These are phyloP conservation scores for Naganishia vaughanmartiniae DNA, from an alignment of 768 basidiomycete genomes.

Conservation along the genomic window DNA sequence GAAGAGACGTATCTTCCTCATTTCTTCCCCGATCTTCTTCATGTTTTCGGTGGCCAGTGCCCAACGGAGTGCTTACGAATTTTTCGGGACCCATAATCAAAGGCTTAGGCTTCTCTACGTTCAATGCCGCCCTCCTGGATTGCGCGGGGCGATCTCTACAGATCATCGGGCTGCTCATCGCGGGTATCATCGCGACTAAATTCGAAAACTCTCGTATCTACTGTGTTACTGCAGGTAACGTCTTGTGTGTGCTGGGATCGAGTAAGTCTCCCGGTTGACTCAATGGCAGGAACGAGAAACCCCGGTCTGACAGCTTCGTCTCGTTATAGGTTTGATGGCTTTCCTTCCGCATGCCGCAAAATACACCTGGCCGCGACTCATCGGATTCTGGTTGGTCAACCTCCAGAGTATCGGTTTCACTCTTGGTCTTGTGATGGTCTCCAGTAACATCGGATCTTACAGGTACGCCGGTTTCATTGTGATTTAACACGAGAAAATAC, in stretches of 20 bases:
- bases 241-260: constrained; percentile 34
- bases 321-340: constrained; percentile 48
- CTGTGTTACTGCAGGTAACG: constrained; percentile 49
- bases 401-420: constrained; percentile 50
- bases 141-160: constrained; percentile 51
- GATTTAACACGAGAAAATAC: background rate
- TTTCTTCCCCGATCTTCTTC: constrained; percentile 33
- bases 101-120: constrained; percentile 46
- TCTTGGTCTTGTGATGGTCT: constrained; percentile 52
- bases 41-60: constrained; percentile 37
- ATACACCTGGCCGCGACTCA: constrained; percentile 47
- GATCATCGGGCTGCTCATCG: constrained; percentile 51
- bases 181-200: constrained; percentile 48
- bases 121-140: constrained; percentile 51
- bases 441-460: constrained; percentile 48
- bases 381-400: constrained; percentile 49
- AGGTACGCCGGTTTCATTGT: background rate
- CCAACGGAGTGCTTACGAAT: constrained; percentile 52
- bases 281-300: background rate
- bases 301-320: constrained; percentile 33
- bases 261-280: background rate
- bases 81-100: constrained; percentile 52
- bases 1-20: no score
- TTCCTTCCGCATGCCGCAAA: constrained; percentile 46
- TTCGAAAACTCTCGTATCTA: constrained; percentile 45